Evolutionary conservation across 1,284 basidiomycete species (phyloP), one percentile per base, ranked within the genome.

Genomic region (Fomitopsis palustris): DNA sequence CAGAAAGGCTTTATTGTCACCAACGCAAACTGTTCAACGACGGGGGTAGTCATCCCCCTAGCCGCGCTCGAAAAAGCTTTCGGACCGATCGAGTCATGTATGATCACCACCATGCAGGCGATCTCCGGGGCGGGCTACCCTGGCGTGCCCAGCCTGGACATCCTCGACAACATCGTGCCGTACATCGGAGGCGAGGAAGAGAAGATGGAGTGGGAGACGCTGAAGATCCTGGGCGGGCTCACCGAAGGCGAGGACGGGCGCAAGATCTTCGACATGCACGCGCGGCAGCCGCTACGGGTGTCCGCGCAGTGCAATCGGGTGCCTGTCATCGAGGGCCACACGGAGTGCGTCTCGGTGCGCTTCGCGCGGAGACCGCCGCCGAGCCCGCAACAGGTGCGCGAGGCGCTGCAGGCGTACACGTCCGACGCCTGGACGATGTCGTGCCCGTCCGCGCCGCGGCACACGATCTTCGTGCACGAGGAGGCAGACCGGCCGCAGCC

Each of bases 21-120:
- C 59, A 99, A 99, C 74, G 97, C 97, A 65, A 99, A 99, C 79
- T 99, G 97, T 79, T 93, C 94, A 37, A 98, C 97, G 17, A 99
- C 97, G 1, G 96, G 92, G 27, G 82, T 93, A 64, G 95, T 97
- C 62, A 88, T 99, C 45, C 95, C 96, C 14, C 87, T 99, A 64
- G 86, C 88, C 58, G 96, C 96, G 0, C 85, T 99, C 65, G 95
- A 98, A 76, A 86, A 86, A 64, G 83, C 89, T 0, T 99, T 99
- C 65, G 97, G 97, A 1, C 95, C 96, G 16, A 80, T 99, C 67
- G 94, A 98, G 68, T 86, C 87, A 12, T 86, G 95, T 66, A 79
- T 98, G 70, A 90, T 96, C 70, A 96, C 93, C 23, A 99, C 97
- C 1, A 87, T 99, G 82, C 97, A 99, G 76, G 97, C 97, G 61